Evolutionary conservation across 495 filamentous ascomycete genomes (phyloP).

Genomic region (Hypoxylon perforatum): DNA sequence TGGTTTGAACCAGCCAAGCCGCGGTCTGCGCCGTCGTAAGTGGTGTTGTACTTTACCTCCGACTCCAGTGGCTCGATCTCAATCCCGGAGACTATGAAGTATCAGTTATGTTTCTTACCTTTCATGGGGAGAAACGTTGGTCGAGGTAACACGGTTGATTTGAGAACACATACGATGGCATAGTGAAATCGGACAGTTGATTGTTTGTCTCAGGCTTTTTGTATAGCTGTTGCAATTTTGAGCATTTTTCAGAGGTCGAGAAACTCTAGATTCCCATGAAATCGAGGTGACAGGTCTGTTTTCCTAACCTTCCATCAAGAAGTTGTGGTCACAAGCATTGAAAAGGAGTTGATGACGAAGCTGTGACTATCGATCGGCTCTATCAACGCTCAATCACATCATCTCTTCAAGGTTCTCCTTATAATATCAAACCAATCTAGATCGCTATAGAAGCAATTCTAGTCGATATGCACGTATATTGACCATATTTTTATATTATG

Average conservation of each 20-base stretch:
- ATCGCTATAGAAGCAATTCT: background rate
- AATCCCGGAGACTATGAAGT: conserved; percentile 15
- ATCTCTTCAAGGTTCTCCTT: background rate
- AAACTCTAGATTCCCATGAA: background rate
- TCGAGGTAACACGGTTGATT: background rate
- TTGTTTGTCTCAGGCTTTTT: background rate
- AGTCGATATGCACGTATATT: too few relatives aligned
- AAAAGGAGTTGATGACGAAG: conserved; percentile 20
- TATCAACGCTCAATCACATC: conserved; percentile 10
- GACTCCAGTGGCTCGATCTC: conserved; percentile 27
- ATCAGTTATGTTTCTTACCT: background rate
- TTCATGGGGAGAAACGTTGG: background rate
- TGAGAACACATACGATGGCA: conserved; percentile 20
- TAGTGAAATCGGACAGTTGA: conserved; percentile 2
- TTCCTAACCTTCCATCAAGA: conserved; percentile 5
- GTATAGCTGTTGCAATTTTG: background rate
- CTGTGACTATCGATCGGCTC: conserved; percentile 18
- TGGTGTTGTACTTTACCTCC: conserved; percentile 18
- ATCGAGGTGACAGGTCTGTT: background rate
- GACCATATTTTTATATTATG: too few relatives aligned
- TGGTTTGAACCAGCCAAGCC: conserved; percentile 13
- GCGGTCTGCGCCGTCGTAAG: conserved; percentile 8
- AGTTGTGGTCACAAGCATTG: background rate
- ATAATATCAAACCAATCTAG: background rate
- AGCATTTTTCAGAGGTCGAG: background rate